Evolutionary conservation across 805 yeast species (phyloP).

Genomic region (Candida krabiensis): DNA sequence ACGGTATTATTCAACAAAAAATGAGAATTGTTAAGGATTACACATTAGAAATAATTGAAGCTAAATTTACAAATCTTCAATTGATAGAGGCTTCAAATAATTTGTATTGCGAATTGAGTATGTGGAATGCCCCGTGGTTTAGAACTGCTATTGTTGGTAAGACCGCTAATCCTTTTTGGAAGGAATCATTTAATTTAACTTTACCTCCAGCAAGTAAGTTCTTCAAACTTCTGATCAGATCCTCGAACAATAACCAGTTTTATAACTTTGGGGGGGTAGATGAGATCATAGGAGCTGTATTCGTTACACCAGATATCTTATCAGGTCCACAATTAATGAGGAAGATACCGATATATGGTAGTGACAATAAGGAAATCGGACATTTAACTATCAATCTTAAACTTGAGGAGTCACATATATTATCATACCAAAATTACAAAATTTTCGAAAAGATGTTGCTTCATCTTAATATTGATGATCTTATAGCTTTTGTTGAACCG

Average conservation of each 20-base stretch:
- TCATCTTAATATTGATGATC: constrained; percentile 50
- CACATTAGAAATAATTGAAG: constrained; percentile 63
- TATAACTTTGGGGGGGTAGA: constrained; percentile 31
- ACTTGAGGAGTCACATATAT: constrained; percentile 52
- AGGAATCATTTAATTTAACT: constrained; percentile 69
- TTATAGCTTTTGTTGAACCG: constrained; percentile 48
- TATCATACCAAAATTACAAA: constrained; percentile 60
- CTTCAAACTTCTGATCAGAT: constrained; percentile 47
- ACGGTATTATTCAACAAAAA: constrained; percentile 28
- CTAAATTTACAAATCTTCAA: constrained; percentile 42
- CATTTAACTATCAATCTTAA: constrained; percentile 52
- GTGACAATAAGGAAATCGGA: constrained; percentile 49
- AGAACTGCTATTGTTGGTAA: constrained; percentile 65
- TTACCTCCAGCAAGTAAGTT: constrained; percentile 55
- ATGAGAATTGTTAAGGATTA: constrained; percentile 56
- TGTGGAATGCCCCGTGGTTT: constrained; percentile 78
- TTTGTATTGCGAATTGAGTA: constrained; percentile 66
- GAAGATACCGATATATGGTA: constrained; percentile 21
- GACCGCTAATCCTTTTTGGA: constrained; percentile 69
- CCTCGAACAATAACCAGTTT: constrained; percentile 11
- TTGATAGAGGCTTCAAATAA: constrained; percentile 6
- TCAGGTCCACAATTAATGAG: constrained; percentile 27
- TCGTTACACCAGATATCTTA: constrained; percentile 52
- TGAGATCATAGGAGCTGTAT: constrained; percentile 52
- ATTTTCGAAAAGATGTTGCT: constrained; percentile 61